Evolutionary conservation across 2,329 filamentous ascomycete species (phyloP), one percentile per base, ranked within the genome.

Genomic region (Dendrostoma leiphaemia): DNA sequence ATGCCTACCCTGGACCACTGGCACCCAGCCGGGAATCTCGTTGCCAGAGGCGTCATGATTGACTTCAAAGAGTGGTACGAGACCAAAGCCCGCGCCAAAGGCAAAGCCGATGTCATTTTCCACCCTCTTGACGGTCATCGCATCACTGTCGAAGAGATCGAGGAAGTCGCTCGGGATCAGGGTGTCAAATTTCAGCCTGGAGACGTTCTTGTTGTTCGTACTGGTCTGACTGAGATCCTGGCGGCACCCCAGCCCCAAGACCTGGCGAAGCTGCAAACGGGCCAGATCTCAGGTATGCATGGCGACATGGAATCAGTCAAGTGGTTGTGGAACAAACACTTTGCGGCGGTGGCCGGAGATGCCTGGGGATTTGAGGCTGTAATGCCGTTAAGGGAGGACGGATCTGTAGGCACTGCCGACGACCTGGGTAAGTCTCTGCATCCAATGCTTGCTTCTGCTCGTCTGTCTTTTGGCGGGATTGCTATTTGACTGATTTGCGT

Each of bases 281-380:
- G 28, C 3, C 68, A 58, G 13, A 48, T 73, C 4, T 62, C 71
- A 23, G 69, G 79, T 7, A 62, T 78, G 40, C 71, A 83, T 35
- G 78, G 75, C 0, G 64, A 63, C 2, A 69, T 81, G 45, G 77
- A 78, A 41, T 77, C 85, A 4, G 71, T 82, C 7, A 78, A 81
- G 50, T 90, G 86, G 85, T 59, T 90, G 55, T 86, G 88, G 72
- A 84, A 90, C 63, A 81, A 78, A 60, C 84, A 85, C 49, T 89
- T 90, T 60, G 75, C 85, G 0, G 83, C 81, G 1, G 84, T 87
- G 1, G 84, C 79, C 0, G 83, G 83, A 0, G 87, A 90, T 64
- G 72, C 77, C 12, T 81, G 79, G 19, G 74, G 79, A 0, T 88
- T 90, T 58, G 87, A 90, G 70, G 76, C 79, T 0, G 81, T 82